These are phyloP conservation scores for Aspergillus sp. DNA, from an alignment of 2,329 filamentous ascomycete species.

Conservation along the genomic window DNA sequence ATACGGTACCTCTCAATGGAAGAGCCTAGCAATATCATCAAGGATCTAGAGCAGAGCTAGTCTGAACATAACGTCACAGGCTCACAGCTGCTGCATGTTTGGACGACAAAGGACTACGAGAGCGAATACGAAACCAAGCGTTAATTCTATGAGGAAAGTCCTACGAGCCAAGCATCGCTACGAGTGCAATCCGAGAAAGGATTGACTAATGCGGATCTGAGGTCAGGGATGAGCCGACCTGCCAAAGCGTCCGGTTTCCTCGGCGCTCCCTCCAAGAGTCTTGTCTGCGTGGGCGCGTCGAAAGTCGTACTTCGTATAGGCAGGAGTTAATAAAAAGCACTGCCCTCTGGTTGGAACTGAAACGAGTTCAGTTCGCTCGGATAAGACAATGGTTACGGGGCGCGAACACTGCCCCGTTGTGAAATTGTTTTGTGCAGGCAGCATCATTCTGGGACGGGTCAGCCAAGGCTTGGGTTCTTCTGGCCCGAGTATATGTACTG, in stretches of 20 bases:
- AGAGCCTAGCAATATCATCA: neutral
- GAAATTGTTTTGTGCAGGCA: neutral
- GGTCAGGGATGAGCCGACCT: conserved; percentile 1
- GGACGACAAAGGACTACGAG: neutral
- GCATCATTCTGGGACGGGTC: neutral
- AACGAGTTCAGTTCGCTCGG: too few relatives aligned
- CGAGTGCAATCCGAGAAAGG: neutral
- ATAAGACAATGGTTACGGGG: neutral
- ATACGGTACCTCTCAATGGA: neutral
- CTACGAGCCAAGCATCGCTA: neutral
- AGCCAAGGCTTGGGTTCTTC: neutral
- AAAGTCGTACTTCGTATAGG: too few relatives aligned
- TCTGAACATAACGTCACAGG: neutral
- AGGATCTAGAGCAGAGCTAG: neutral
- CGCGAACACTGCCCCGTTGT: neutral
- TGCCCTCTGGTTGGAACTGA: neutral
- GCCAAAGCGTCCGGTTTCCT: neutral
- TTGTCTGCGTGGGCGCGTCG: neutral
- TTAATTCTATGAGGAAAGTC: neutral
- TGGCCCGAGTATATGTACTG: neutral
- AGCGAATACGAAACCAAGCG: conserved; percentile 14
- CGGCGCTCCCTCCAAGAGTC: neutral
- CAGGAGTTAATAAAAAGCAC: neutral
- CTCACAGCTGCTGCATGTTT: neutral
- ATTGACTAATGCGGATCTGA: neutral